Conservation (phyloP, 768 basidiomycete species). For the Rhodotorula sphaerocarpa region DNA sequence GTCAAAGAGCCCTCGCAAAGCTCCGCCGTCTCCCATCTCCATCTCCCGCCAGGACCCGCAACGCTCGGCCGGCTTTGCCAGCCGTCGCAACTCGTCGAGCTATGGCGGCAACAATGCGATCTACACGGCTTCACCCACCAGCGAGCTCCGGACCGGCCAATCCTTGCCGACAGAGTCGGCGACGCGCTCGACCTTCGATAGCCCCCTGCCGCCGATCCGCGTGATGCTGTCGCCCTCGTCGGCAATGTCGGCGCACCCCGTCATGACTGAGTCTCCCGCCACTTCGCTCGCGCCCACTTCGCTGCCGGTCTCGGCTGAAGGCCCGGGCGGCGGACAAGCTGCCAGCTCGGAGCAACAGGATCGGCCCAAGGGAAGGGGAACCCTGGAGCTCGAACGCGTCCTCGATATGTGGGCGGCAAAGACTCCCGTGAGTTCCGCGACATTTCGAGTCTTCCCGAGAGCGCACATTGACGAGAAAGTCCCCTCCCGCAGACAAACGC, state of each 20-base stretch:
- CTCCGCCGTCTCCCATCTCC: background rate
- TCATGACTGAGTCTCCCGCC: background rate
- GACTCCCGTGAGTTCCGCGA: constrained; percentile 12
- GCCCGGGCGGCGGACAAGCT: too few species aligned
- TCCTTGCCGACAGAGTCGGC: constrained; percentile 22
- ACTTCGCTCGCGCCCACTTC: background rate
- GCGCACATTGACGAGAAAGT: background rate
- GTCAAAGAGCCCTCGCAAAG: background rate
- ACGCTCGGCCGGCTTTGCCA: constrained; percentile 15
- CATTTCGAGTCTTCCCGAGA: background rate
- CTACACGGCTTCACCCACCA: constrained; percentile 23
- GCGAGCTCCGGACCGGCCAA: constrained; percentile 14
- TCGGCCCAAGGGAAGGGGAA: constrained; percentile 25
- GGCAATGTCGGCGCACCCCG: background rate
- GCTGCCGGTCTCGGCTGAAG: too few species aligned
- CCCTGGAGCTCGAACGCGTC: constrained; percentile 30
- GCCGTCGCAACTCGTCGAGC: constrained; percentile 16
- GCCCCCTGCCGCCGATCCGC: background rate
- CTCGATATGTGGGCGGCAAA: constrained; percentile 27
- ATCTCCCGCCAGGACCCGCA: background rate
- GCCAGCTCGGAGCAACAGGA: background rate
- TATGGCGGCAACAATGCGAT: constrained; percentile 7
- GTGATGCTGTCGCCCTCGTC: background rate
- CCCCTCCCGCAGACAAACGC: background rate
- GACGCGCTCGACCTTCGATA: constrained; percentile 19